Evolutionary conservation across 306 rosid species (phyloP).

Genomic region (Dicorynia guianensis): DNA sequence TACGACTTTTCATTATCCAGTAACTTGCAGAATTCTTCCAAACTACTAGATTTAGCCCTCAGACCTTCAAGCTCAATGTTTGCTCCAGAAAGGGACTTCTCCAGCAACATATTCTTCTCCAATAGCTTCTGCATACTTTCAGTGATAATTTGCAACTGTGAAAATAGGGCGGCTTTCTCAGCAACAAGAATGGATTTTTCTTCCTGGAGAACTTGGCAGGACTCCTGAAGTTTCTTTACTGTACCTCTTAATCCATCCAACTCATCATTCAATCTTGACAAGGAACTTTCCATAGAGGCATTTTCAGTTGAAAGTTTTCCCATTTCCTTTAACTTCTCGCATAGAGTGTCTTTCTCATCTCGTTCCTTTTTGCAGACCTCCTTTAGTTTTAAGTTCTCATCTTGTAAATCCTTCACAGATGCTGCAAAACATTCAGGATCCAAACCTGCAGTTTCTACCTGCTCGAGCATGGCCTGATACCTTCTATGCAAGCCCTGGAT

Average conservation of each 20-base stretch:
- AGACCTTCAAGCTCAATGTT: constrained; percentile 83
- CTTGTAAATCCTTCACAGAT: constrained; percentile 74
- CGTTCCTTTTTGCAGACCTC: constrained; percentile 66
- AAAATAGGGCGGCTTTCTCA: constrained; percentile 76
- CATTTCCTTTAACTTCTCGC: constrained; percentile 69
- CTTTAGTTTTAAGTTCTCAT: constrained; percentile 71
- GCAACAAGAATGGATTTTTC: constrained; percentile 75
- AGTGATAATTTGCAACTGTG: constrained; percentile 81
- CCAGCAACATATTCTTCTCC: constrained; percentile 81
- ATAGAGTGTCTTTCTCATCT: constrained; percentile 70
- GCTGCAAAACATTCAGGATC: constrained; percentile 66
- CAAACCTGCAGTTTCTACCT: constrained; percentile 75
- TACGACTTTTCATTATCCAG: constrained; percentile 73
- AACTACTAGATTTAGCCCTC: constrained; percentile 77
- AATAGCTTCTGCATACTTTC: constrained; percentile 84
- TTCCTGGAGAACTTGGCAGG: constrained; percentile 72
- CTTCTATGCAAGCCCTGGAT: constrained; percentile 65
- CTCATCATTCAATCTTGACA: constrained; percentile 70
- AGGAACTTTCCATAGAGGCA: constrained; percentile 60
- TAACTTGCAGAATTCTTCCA: constrained; percentile 79
- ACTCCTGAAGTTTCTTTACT: constrained; percentile 66
- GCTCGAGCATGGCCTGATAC: constrained; percentile 71
- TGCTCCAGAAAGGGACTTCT: constrained; percentile 76
- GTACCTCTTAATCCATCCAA: constrained; percentile 63
- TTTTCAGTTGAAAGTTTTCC: constrained; percentile 72